Evolutionary conservation across 2,329 filamentous ascomycete genomes (phyloP), one percentile per base, ranked within the genome.

Genomic region (Clarireedia paspali): DNA sequence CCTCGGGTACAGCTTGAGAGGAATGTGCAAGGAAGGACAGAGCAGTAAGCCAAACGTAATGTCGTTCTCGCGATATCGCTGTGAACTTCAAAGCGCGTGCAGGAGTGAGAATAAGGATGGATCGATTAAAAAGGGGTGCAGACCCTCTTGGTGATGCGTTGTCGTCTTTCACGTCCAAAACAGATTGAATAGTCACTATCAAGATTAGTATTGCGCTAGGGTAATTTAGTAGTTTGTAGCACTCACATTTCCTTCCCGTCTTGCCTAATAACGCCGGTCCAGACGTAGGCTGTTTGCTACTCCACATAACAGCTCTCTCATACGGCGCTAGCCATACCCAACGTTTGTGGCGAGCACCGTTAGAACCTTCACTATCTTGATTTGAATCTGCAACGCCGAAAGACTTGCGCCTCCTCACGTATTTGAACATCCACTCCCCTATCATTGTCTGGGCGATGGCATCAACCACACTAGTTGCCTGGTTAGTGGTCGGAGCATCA

Each of bases 321-420:
- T 99, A 97, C 2, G 94, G 94, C 17, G 92, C 94, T 60, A 99
- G 81, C 94, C 94, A 99, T 2, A 99, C 94, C 94, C 94, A 99
- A 70, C 94, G 82, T 74, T 91, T 96, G 70, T 99, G 94, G 30
- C 94, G 87, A 62, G 83, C 83, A 64, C 80, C 83, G 61, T 76
- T 79, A 20, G 75, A 77, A 57, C 87, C 84, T 71, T 88, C 84
- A 60, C 78, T 86, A 66, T 91, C 84, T 60, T 83, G 79, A 62
- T 79, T 82, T 24, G 75, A 78, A 46, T 91, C 88, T 3, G 80
- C 74, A 53, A 92, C 83, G 20, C 90, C 90, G 69, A 99, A 97
- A 0, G 92, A 95, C 73, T 91, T 96, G 62, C 92, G 83, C 69
- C 89, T 82, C 51, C 89, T 81, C 36, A 92, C 87, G 66, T 95